phyloP scores from a whole-genome alignment of 2,329 filamentous ascomycete genomes.

The Alternaria alternata region DNA sequence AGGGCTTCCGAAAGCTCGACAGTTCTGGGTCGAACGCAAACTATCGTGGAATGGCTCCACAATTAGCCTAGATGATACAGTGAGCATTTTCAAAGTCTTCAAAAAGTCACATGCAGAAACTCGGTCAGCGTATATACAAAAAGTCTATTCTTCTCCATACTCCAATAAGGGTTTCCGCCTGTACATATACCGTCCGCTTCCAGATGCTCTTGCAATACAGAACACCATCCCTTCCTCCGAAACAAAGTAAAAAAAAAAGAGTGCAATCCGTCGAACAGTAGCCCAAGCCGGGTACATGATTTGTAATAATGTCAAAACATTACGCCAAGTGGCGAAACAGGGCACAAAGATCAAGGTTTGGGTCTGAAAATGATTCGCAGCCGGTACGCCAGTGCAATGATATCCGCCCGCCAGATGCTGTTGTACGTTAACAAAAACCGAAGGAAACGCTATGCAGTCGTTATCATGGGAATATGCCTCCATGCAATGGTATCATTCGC shows the following conservation, averaged over 20 bases:
- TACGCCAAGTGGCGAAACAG: constrained; percentile 24
- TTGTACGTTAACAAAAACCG: constrained; percentile 27
- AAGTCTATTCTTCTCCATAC: constrained; percentile 7
- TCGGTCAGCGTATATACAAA: neutral
- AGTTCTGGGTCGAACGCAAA: neutral
- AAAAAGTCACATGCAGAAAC: neutral
- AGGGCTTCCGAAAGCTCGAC: neutral
- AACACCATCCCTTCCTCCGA: neutral
- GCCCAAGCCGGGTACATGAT: neutral
- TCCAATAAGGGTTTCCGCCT: neutral
- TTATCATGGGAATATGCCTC: constrained; percentile 37
- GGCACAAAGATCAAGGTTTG: constrained; percentile 10
- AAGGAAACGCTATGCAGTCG: constrained; percentile 51
- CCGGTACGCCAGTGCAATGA: constrained; percentile 23
- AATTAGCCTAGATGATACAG: neutral
- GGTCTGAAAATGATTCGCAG: constrained; percentile 5
- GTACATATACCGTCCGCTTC: neutral
- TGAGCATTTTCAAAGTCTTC: neutral
- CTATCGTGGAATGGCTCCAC: neutral
- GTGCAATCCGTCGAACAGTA: constrained; percentile 4
- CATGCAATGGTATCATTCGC: constrained; percentile 28
- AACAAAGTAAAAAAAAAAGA: constrained; percentile 8
- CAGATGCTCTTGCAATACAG: neutral
- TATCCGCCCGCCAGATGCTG: constrained; percentile 33
- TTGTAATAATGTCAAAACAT: constrained; percentile 25